Evolutionary conservation across 805 yeast species (phyloP).

Genomic region (Candida bentonensis): DNA sequence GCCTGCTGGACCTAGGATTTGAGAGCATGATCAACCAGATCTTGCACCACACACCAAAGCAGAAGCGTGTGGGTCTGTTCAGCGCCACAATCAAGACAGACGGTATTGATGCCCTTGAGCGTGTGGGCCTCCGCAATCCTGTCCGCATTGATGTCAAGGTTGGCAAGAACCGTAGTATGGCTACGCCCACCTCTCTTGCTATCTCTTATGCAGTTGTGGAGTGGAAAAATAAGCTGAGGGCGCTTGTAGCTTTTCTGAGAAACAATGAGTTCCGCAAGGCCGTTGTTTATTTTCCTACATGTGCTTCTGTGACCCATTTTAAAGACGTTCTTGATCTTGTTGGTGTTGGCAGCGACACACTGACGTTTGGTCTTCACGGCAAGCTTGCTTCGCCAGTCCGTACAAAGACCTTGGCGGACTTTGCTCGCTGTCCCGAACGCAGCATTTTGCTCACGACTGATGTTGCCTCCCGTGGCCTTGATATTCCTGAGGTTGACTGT

Average conservation of each 20-base stretch:
- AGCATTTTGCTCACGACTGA: constrained; percentile 79
- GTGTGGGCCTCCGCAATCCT: constrained; percentile 88
- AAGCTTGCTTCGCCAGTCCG: constrained; percentile 74
- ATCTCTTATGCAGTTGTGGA: constrained; percentile 46
- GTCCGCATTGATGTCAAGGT: constrained; percentile 71
- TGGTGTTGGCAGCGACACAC: constrained; percentile 18
- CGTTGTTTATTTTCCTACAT: constrained; percentile 87
- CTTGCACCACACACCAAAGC: constrained; percentile 63
- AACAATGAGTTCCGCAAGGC: constrained; percentile 55
- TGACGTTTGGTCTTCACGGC: constrained; percentile 74
- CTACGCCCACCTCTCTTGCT: constrained; percentile 48
- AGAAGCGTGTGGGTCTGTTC: constrained; percentile 83
- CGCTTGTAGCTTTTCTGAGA: constrained; percentile 38
- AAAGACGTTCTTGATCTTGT: constrained; percentile 10
- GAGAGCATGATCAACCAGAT: constrained; percentile 54
- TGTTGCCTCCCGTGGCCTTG: constrained; percentile 97
- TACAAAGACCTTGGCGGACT: constrained; percentile 51
- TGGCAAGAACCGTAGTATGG: constrained; percentile 16
- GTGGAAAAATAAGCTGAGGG: constrained; percentile 48
- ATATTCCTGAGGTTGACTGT: constrained; percentile 85
- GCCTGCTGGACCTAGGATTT: constrained; percentile 67
- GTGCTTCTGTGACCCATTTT: constrained; percentile 69
- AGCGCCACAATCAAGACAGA: constrained; percentile 63
- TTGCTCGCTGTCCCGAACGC: constrained; percentile 34
- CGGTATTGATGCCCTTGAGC: constrained; percentile 62